phyloP scores from a whole-genome alignment of 768 basidiomycete genomes.

The Wakefieldia striispora region DNA sequence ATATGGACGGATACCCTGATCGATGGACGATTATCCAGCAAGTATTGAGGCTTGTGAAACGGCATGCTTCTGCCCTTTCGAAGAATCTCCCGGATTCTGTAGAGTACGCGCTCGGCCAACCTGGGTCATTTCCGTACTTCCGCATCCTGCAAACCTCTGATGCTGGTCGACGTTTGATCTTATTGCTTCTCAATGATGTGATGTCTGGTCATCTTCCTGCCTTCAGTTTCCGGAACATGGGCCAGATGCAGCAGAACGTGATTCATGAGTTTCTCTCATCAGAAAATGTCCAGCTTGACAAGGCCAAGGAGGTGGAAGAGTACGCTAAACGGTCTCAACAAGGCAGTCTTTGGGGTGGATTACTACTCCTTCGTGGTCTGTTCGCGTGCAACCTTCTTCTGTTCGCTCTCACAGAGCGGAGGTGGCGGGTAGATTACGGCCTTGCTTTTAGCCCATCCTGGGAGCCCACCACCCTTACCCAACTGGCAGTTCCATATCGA shows the following conservation, averaged over 20 bases:
- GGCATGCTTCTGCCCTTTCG: conserved; percentile 2
- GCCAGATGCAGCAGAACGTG: conserved; percentile 2
- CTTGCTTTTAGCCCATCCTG: too few species aligned
- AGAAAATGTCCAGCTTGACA: conserved; percentile 1
- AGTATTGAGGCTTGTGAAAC: conserved; percentile 19
- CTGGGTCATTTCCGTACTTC: conserved; percentile 8
- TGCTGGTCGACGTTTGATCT: conserved; percentile 6
- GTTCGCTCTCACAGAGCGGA: conserved; percentile 18
- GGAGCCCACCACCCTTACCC: too few species aligned
- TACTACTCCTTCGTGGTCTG: conserved; percentile 34
- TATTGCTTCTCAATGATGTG: conserved; percentile 6
- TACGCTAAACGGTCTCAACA: neutral
- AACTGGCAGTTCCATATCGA: conserved; percentile 23
- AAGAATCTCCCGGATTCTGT: neutral
- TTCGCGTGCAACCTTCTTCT: conserved; percentile 22
- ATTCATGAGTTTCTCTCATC: conserved; percentile 14
- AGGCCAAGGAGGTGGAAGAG: neutral
- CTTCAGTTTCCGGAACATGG: conserved; percentile 1
- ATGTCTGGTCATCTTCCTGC: conserved; percentile 7
- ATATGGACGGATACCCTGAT: conserved; percentile 39
- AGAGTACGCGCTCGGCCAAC: conserved; percentile 3
- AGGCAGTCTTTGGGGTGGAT: conserved; percentile 10
- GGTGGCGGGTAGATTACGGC: conserved; percentile 29
- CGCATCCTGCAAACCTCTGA: conserved; percentile 10
- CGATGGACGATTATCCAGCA: conserved; percentile 42